phyloP scores from a whole-genome alignment of 495 filamentous ascomycete species.

The Talaromyces ruber region DNA sequence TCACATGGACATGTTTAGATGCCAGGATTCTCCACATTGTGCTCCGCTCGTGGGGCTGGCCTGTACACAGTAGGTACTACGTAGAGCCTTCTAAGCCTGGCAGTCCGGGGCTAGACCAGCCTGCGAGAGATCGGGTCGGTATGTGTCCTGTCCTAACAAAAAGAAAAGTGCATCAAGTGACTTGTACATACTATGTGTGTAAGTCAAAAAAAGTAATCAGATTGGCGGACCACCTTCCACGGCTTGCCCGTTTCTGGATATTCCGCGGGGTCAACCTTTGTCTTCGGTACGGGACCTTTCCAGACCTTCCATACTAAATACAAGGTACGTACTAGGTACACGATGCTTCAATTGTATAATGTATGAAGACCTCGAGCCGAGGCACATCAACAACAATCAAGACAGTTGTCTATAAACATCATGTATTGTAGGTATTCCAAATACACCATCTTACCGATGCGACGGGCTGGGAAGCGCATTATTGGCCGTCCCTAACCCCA shows the following conservation, averaged over 20 bases:
- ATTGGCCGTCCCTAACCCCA: background rate
- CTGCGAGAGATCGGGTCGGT: background rate
- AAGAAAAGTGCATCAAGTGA: background rate
- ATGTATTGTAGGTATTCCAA: too few species aligned
- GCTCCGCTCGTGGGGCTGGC: background rate
- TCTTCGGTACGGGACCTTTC: background rate
- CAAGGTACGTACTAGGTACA: background rate
- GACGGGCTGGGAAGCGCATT: background rate
- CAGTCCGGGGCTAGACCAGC: background rate
- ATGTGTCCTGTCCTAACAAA: too few species aligned
- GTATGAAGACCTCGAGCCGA: background rate
- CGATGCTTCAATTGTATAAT: background rate
- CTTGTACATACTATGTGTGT: too few species aligned
- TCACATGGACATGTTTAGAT: background rate
- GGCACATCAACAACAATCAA: background rate
- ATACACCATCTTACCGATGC: background rate
- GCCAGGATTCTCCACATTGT: background rate
- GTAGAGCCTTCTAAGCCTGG: background rate
- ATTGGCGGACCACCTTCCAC: background rate
- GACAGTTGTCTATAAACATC: too few species aligned
- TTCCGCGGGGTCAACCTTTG: background rate
- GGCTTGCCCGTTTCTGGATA: background rate
- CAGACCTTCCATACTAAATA: too few species aligned
- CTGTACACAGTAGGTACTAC: background rate
- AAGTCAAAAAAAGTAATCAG: too few species aligned